Evolutionary conservation across 768 basidiomycete genomes (phyloP).

Genomic region (Podaxis carcinomalis): DNA sequence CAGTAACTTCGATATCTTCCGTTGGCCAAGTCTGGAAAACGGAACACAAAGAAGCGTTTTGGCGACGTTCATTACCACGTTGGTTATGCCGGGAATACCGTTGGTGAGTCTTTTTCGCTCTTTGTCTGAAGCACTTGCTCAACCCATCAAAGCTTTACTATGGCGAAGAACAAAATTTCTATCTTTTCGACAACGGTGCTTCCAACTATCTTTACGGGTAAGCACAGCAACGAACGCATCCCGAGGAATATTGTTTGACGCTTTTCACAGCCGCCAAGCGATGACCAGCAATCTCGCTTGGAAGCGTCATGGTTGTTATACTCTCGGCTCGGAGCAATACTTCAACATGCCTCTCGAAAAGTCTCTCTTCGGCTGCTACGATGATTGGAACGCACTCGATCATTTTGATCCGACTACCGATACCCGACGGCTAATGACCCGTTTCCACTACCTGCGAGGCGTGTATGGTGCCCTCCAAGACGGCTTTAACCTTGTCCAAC

Average conservation of each 20-base stretch:
- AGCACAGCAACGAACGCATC: slow-evolving; percentile 16
- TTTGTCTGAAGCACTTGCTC: background rate
- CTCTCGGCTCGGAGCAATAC: slow-evolving; percentile 86
- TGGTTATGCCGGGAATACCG: slow-evolving; percentile 86
- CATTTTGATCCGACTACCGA: slow-evolving; percentile 92
- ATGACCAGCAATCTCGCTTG: slow-evolving; percentile 85
- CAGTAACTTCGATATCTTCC: slow-evolving; percentile 93
- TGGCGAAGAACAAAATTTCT: slow-evolving; percentile 91
- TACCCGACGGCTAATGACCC: slow-evolving; percentile 66
- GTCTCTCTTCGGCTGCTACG: slow-evolving; percentile 75
- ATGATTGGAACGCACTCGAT: slow-evolving; percentile 90
- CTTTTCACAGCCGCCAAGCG: slow-evolving; percentile 69
- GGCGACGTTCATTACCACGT: slow-evolving; percentile 70
- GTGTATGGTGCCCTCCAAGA: slow-evolving; percentile 77
- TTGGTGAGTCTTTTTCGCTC: slow-evolving; percentile 41
- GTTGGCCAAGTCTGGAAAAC: slow-evolving; percentile 87
- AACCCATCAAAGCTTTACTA: slow-evolving; percentile 58
- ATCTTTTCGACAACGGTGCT: slow-evolving; percentile 83
- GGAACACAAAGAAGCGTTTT: slow-evolving; percentile 75
- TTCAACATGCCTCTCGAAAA: slow-evolving; percentile 89
- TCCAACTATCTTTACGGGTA: slow-evolving; percentile 90
- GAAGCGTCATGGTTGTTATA: slow-evolving; percentile 93
- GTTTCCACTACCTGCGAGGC: slow-evolving; percentile 66
- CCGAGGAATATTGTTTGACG: background rate
- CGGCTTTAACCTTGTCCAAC: slow-evolving; percentile 79